Conservation (phyloP, 805 yeast species). For the Cyberlindnera xylosilytica region DNA sequence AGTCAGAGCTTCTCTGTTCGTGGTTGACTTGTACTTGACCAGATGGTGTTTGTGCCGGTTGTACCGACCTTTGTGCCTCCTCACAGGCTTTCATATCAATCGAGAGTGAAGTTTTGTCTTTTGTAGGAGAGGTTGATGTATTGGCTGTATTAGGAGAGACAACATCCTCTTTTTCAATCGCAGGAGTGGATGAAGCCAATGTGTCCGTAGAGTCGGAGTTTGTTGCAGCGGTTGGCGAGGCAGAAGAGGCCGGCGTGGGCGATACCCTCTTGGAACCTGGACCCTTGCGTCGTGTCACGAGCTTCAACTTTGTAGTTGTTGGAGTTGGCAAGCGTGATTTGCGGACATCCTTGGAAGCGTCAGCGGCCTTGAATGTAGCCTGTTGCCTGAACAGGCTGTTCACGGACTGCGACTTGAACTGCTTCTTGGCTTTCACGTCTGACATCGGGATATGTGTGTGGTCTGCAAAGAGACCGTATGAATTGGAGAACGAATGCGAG, state of each 20-base stretch:
- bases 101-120: not conserved
- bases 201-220: not conserved
- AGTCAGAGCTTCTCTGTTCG: not conserved
- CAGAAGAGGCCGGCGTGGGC: slow-evolving; percentile 5
- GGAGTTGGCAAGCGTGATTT: slow-evolving; percentile 15
- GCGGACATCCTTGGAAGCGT: not conserved
- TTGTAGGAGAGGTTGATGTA: too few species aligned
- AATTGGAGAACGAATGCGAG: too few species aligned
- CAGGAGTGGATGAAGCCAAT: not conserved
- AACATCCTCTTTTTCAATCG: not conserved
- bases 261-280: slow-evolving; percentile 4
- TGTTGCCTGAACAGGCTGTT: slow-evolving; percentile 27
- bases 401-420: slow-evolving; percentile 29
- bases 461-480: not conserved
- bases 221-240: not conserved
- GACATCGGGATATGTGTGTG: not conserved
- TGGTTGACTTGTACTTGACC: not conserved
- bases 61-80: not conserved
- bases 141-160: too few species aligned
- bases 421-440: slow-evolving; percentile 20
- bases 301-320: slow-evolving; percentile 22
- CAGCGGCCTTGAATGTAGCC: slow-evolving; percentile 5
- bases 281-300: slow-evolving; percentile 18
- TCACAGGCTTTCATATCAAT: not conserved
- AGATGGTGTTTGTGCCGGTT: not conserved